These are phyloP conservation scores for Brachypodium distachyon DNA, from an alignment of 202 grass and related monocot species.

Conservation along the genomic window DNA sequence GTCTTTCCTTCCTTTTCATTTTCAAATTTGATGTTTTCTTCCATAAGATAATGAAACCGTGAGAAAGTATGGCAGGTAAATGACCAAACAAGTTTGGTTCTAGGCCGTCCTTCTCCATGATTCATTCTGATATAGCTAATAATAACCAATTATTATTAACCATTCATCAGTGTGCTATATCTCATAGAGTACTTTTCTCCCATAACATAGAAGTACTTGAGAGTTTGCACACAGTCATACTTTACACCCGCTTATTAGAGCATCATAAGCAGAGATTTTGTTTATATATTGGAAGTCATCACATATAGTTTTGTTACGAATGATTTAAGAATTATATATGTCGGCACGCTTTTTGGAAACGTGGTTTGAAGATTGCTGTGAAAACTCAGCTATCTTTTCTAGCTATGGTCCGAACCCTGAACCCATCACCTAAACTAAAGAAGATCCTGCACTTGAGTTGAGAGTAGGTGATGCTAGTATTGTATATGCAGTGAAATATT, in stretches of 20 bases:
- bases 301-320: background rate
- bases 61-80: background rate
- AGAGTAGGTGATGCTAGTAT: background rate
- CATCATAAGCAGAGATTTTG: slow-evolving; percentile 10
- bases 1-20: background rate
- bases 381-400: background rate
- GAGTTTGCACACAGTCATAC: slow-evolving; percentile 11
- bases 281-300: background rate
- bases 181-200: background rate
- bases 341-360: background rate
- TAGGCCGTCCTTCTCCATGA: slow-evolving; percentile 7
- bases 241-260: slow-evolving; percentile 27
- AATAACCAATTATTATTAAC: background rate
- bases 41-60: background rate
- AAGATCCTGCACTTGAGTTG: background rate
- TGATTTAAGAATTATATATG: background rate
- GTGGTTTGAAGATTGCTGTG: background rate
- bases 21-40: background rate
- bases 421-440: background rate
- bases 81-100: slow-evolving; percentile 16
- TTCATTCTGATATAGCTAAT: slow-evolving; percentile 14
- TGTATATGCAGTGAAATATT: background rate
- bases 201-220: background rate
- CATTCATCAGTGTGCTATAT: slow-evolving; percentile 24
- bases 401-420: background rate